phyloP scores from a whole-genome alignment of 768 basidiomycete genomes.

The Hydnomerulius pinastri region DNA sequence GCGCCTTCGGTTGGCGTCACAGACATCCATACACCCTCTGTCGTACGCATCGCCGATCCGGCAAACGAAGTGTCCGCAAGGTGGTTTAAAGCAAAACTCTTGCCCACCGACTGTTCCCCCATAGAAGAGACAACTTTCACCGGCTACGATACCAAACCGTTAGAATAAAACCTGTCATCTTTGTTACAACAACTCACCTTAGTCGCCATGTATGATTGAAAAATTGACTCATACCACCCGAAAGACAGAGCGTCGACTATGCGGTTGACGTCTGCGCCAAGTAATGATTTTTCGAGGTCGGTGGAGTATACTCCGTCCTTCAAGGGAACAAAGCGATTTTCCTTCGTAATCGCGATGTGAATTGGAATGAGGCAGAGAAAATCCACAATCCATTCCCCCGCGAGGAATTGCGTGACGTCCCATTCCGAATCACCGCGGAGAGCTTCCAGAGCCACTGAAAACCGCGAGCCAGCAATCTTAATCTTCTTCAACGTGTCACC shows the following conservation, averaged over 20 bases:
- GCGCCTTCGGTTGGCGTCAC: constrained; percentile 58
- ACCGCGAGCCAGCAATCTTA: constrained; percentile 28
- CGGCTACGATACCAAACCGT: constrained; percentile 41
- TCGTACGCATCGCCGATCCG: constrained; percentile 67
- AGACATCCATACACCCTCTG: constrained; percentile 70
- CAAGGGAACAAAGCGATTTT: constrained; percentile 62
- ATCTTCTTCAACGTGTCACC: constrained; percentile 41
- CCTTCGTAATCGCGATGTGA: constrained; percentile 58
- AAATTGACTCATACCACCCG: constrained; percentile 67
- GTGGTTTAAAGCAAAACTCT: constrained; percentile 60
- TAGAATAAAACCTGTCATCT: not conserved
- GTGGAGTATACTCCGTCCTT: constrained; percentile 57
- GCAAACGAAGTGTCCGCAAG: constrained; percentile 66
- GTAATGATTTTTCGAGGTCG: constrained; percentile 49
- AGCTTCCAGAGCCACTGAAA: constrained; percentile 18
- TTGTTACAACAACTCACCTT: constrained; percentile 38
- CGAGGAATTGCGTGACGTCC: constrained; percentile 37
- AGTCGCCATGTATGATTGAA: constrained; percentile 60
- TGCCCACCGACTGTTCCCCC: constrained; percentile 70
- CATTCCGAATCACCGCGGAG: constrained; percentile 10
- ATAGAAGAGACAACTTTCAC: constrained; percentile 68
- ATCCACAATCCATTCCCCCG: constrained; percentile 62
- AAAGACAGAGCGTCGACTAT: constrained; percentile 58
- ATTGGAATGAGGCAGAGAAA: constrained; percentile 65
- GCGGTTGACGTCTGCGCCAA: constrained; percentile 60